Percentiles rank a stretch among this genome's conserved stretches.
Evolutionary conservation across 192 early-diverging fungal species (phyloP).

Genomic region (Coemansia sp.): DNA sequence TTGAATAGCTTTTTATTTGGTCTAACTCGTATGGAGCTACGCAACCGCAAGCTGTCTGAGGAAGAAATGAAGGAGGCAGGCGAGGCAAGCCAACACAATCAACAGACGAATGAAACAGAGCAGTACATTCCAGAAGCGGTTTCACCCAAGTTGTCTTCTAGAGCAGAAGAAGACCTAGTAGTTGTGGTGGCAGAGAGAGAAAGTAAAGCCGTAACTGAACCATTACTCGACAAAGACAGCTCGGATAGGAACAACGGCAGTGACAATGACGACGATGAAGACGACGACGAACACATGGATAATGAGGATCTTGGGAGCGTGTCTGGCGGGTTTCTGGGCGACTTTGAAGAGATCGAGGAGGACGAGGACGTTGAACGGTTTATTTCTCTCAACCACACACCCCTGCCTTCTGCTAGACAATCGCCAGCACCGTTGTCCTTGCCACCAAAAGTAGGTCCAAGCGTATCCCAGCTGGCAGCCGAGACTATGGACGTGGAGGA

Average conservation of each 20-base stretch:
- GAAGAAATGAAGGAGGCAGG: conserved; percentile 2
- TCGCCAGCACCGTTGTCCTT: conserved; percentile 17
- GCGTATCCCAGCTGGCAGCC: neutral
- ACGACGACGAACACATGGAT: conserved; percentile 11
- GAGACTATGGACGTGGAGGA: conserved; percentile 8
- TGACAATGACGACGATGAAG: neutral
- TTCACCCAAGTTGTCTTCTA: neutral
- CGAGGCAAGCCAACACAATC: neutral
- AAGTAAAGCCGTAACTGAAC: neutral
- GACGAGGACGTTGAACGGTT: conserved; percentile 50
- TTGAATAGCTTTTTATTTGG: conserved; percentile 2
- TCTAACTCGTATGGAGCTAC: conserved; percentile 25
- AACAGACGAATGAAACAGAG: neutral
- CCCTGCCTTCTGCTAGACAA: conserved; percentile 24
- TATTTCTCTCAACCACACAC: conserved; percentile 48
- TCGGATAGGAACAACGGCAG: neutral
- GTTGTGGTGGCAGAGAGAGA: neutral
- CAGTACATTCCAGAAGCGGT: neutral
- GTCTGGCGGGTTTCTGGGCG: conserved; percentile 29
- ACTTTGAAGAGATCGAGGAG: conserved; percentile 52
- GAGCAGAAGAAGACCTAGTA: neutral
- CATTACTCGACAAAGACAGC: neutral
- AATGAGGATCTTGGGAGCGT: conserved; percentile 14
- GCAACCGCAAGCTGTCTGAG: conserved; percentile 19
- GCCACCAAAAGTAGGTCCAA: neutral